Base-by-base conservation (phyloP, 2,329 filamentous ascomycete species). In the Byssothecium circinans region DNA sequence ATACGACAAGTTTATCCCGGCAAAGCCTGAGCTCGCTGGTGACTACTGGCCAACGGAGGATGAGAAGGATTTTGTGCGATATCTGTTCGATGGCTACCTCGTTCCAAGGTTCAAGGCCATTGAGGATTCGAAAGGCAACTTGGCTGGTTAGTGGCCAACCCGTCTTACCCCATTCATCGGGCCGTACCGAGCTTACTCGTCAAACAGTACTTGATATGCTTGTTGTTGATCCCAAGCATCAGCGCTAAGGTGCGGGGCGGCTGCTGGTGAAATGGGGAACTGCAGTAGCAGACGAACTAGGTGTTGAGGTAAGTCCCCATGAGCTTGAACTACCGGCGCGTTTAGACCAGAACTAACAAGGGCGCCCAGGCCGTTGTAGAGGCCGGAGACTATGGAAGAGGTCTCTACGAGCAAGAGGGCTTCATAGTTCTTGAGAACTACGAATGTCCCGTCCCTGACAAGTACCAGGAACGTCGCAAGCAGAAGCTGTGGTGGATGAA, bases 201-300 rank as follows among this genome's bases (percentile, higher is more conserved):
- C 6, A 20, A 18, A 11, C 36, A 52, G 49, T 36, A 6, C 36
- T 60, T 5, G 50, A 54, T 34, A 38, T 68, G 7, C 50, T 74
- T 14, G 60, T 50, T 1, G 68, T 68, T 8, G 55, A 65, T n/a
- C n/a, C 41, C 2, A 53, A 54, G 4, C 59, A 72, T 45, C 68
- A 71, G 18, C 46, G 68, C 7, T 58, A 56, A 38, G 72, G 72
- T 2, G 62, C 67, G 7, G 72, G 70, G 0, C 52, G 52, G 2
- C 41, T 65, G 53, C 49, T 65, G 17, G 33, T 74, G 54, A 34
- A 67, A 30, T 64, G 56, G 55, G 72, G 71, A 0, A 46, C 63
- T 15, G 52, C 61, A 34, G 47, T 60, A 40, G 71, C 70, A 23
- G 71, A 74, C 53, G 20, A 39, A 11, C 32, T 56, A 7, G 48